phyloP scores from a whole-genome alignment of 768 basidiomycete species.

The Mrakia gelida region DNA sequence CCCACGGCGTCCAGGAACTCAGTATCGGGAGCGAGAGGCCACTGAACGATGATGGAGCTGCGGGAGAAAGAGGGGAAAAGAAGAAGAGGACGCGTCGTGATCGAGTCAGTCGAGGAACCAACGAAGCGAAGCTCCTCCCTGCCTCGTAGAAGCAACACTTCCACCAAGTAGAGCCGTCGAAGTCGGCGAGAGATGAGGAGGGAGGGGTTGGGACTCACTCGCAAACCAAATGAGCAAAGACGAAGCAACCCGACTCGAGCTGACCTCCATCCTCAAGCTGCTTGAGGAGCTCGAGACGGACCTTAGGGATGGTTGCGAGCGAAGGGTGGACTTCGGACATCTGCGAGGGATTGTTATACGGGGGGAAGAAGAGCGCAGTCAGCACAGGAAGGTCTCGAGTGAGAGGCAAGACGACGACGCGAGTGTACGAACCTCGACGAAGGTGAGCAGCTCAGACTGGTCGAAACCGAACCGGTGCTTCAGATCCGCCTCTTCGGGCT shows the following conservation, averaged over 20 bases:
- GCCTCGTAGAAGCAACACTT: no score
- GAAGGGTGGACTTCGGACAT: constrained; percentile 5
- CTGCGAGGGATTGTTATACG: not conserved
- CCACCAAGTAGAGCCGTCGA: no score
- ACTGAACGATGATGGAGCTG: constrained; percentile 9
- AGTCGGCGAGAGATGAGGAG: no score
- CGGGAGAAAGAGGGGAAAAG: not conserved
- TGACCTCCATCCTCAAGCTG: constrained; percentile 13
- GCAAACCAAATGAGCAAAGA: constrained; percentile 8
- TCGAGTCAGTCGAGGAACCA: not conserved
- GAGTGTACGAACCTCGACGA: no score
- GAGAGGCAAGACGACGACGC: no score
- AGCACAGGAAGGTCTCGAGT: no score
- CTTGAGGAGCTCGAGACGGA: not conserved
- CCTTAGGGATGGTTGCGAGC: not conserved
- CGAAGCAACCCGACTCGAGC: constrained; percentile 1
- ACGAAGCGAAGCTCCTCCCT: not conserved
- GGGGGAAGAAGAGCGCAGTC: no score
- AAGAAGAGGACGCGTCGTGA: not conserved
- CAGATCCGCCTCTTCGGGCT: not conserved
- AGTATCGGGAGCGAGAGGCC: constrained; percentile 11
- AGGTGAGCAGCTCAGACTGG: not conserved
- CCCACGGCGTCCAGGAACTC: not conserved
- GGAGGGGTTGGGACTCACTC: not conserved
- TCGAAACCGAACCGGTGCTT: constrained; percentile 11